A percentile compares a stretch with the other conserved stretches of the same genome.
Evolutionary conservation across 768 basidiomycete genomes (phyloP).

Genomic region (Tylopilus balloui): DNA sequence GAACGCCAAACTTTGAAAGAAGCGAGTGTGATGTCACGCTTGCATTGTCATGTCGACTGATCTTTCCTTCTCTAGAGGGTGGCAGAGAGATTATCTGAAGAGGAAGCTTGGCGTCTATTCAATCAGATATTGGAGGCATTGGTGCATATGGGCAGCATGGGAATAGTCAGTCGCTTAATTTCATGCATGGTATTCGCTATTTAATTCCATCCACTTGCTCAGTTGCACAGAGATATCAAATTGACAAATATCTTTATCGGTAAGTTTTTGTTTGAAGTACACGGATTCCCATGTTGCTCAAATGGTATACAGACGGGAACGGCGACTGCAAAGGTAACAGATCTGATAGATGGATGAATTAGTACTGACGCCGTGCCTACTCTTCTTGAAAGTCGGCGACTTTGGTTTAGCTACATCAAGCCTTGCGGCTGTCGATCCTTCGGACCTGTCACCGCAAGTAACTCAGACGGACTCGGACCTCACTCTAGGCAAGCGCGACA

Average conservation of each 20-base stretch:
- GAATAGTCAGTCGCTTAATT: constrained; percentile 57
- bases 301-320: constrained; percentile 53
- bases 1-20: constrained; percentile 89
- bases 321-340: constrained; percentile 73
- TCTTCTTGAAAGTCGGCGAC: constrained; percentile 62
- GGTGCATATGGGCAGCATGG: constrained; percentile 80
- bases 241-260: constrained; percentile 93
- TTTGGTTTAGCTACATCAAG: constrained; percentile 88
- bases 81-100: constrained; percentile 75
- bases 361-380: background rate
- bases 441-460: constrained; percentile 50
- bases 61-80: constrained; percentile 46
- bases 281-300: background rate
- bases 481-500: constrained; percentile 54
- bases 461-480: constrained; percentile 56
- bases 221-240: constrained; percentile 87
- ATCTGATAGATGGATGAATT: background rate
- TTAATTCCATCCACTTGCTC: constrained; percentile 25
- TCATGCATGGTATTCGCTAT: background rate
- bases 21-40: constrained; percentile 33
- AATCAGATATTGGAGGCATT: constrained; percentile 88
- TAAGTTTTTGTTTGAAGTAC: constrained; percentile 30
- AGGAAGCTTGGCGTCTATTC: constrained; percentile 87
- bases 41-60: background rate
- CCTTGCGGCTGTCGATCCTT: constrained; percentile 72